Evolutionary conservation across 2,329 filamentous ascomycete genomes (phyloP), one percentile per base, ranked within the genome.

Genomic region (Rutstroemia sp.): DNA sequence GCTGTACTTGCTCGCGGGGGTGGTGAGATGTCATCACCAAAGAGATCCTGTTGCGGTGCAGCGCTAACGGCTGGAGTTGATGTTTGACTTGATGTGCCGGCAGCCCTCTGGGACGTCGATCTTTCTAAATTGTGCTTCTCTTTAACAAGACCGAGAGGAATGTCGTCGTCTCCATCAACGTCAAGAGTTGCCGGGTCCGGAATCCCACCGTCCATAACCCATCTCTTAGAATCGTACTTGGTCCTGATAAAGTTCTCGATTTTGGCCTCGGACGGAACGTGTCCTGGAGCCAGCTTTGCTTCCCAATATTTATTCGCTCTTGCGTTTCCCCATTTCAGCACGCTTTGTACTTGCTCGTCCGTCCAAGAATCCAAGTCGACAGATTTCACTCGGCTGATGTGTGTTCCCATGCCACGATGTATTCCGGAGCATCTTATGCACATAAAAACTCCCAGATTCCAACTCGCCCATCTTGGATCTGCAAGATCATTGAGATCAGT

Each of bases 191-290:
- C 80, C n/a, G 95, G 94, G 70, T 97, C 91, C 5, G 95, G 95
- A 70, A 95, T 92, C 5, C 85, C 85, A 1, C 94, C 94, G 59
- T 99, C 94, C 92, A 97, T 97, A n/a, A 91, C 88, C 94, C 94
- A 99, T 75, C 95, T 82, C 81, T 96, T 97, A 54, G 94, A 88
- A 72, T 99, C 94, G 73, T 99, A 99, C 74, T 99, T 99, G 56
- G 95, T 99, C 64, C 94, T 86, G 67, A 99, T 97, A 70, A 99
- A 99, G 78, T 97, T 99, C 80, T 99, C 94, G 66, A 99, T 97
- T 80, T 99, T 99, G 64, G 88, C 82, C 76, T 99, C 95, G 21
- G 92, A 96, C 1, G 94, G 94, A 48, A 92, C 84, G 73, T 99
- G 94, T 58, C 92, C 92, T 14, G 87, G 76, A 2, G 92, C 91